Base-by-base conservation (phyloP, 2,329 filamentous ascomycete genomes). In the Botrytis squamosa region DNA sequence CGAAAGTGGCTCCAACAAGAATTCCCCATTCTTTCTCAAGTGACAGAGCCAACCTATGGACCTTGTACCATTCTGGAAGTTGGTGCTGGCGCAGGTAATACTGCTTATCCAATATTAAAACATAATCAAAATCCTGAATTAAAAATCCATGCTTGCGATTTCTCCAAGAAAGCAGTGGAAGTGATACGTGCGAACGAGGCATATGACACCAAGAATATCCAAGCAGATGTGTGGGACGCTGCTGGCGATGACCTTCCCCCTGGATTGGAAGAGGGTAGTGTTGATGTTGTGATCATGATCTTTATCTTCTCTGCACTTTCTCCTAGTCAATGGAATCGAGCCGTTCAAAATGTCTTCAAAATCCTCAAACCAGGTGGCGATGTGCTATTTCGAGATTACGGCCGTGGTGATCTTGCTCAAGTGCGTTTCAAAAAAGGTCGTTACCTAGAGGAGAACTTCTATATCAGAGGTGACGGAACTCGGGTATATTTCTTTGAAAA, bases 1-100 rank as follows among this genome's bases (percentile, higher is more conserved):
- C 89, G 96, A 76, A 98, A 98, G 82, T 99, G 96, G 96, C 85
- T 99, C 46, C 92, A 92, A 77, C 95, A 98, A 82, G 96, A 99
- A 82, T 99, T 99, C 77, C 96, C 96, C 0, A 85, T 98, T 6
- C 85, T 99, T n/a, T 89, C 87, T 38, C 88, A 93, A 74, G 87
- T 97, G 69, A 95, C 92, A 20, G 85, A 87, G 73, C 87, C 89
- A 76, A 90, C 90, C 74, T 90, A 91, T 3, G 93, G 93, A 5
- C 87, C 88, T 38, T 87, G 90, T 74, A 88, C 91, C 14, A 84
- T 99, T 66, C 86, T 99, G 59, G 96, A 99, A 82, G 93, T 98
- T 75, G 96, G 96, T 72, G 96, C 96, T 1, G 96, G 96, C 46
- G 96, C 96, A 40, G 96, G 96, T 76, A 99, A 99, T 82, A 98